A percentile compares a stretch with the other conserved stretches of the same genome.
These are phyloP conservation scores for Xylaria sp. DNA, from an alignment of 2,329 filamentous ascomycete species.

Conservation along the genomic window DNA sequence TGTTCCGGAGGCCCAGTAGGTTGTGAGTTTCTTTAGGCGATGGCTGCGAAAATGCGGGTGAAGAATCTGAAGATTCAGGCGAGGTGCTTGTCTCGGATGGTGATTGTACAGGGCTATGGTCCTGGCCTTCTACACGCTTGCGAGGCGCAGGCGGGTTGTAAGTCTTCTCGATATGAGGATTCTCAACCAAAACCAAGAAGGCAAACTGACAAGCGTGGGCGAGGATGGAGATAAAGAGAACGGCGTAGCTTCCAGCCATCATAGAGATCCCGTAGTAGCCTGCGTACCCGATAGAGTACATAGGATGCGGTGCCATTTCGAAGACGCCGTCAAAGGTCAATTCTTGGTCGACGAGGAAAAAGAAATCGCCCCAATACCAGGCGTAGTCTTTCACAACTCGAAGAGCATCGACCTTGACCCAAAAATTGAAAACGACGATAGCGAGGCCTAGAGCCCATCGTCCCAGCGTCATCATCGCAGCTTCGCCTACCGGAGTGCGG, in stretches of 20 bases:
- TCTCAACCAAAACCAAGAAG: conserved; percentile 92
- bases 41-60: conserved; percentile 47
- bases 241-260: conserved; percentile 97
- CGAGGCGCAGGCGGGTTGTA: conserved; percentile 91
- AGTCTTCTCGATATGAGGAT: conserved; percentile 96
- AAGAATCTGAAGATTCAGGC: conserved; percentile 39
- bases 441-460: conserved; percentile 83
- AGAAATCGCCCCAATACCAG: conserved; percentile 99
- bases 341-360: conserved; percentile 97
- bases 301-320: conserved; percentile 97
- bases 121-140: conserved; percentile 56
- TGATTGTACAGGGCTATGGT: conserved; percentile 31
- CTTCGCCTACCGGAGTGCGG: conserved; percentile 78
- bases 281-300: conserved; percentile 98
- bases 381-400: conserved; percentile 98
- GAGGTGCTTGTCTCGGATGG: conserved; percentile 35
- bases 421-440: conserved; percentile 92
- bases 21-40: conserved; percentile 79
- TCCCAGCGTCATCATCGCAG: conserved; percentile 71
- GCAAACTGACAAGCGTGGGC: conserved; percentile 94
- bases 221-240: conserved; percentile 94
- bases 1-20: conserved; percentile 82
- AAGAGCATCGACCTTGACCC: conserved; percentile 98
- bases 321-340: conserved; percentile 98
- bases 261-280: conserved; percentile 98